Evolutionary conservation across 257 asterid genomes (phyloP).

Genomic region (Euphrasia confusa): DNA sequence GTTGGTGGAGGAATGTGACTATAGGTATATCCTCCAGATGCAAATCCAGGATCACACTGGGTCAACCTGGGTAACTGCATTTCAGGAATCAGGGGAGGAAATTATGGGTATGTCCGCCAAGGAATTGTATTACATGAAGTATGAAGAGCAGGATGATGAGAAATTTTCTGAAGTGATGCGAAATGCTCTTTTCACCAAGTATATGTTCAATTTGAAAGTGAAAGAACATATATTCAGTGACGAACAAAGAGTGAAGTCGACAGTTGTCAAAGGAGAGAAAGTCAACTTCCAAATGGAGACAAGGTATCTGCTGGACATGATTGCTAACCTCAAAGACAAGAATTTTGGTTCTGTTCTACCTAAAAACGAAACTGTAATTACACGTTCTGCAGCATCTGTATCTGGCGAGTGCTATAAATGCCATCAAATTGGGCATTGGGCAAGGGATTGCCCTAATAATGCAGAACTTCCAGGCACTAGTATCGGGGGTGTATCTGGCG

Average conservation of each 20-base stretch:
- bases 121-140: constrained; percentile 59
- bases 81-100: constrained; percentile 84
- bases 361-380: constrained; percentile 30
- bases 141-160: constrained; percentile 81
- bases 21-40: constrained; percentile 78
- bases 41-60: constrained; percentile 97
- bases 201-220: constrained; percentile 68
- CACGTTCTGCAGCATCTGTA: constrained; percentile 37
- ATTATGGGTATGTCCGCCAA: constrained; percentile 83
- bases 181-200: constrained; percentile 44
- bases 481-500: constrained; percentile 34
- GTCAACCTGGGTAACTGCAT: constrained; percentile 78
- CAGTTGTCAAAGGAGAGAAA: constrained; percentile 69
- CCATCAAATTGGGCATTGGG: constrained; percentile 84
- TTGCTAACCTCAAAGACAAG: constrained; percentile 44
- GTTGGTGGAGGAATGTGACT: constrained; percentile 69
- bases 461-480: constrained; percentile 37
- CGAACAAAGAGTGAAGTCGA: constrained; percentile 81
- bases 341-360: constrained; percentile 35
- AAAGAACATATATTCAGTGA: constrained; percentile 81
- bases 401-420: constrained; percentile 40
- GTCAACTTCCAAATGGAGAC: constrained; percentile 49
- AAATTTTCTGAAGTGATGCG: constrained; percentile 52
- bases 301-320: constrained; percentile 41
- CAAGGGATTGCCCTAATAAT: constrained; percentile 69